Percentiles rank a stretch among this genome's conserved stretches.
Evolutionary conservation across 1,139 yeast genomes (phyloP).

Genomic region (Kluyveromyces sp.): DNA sequence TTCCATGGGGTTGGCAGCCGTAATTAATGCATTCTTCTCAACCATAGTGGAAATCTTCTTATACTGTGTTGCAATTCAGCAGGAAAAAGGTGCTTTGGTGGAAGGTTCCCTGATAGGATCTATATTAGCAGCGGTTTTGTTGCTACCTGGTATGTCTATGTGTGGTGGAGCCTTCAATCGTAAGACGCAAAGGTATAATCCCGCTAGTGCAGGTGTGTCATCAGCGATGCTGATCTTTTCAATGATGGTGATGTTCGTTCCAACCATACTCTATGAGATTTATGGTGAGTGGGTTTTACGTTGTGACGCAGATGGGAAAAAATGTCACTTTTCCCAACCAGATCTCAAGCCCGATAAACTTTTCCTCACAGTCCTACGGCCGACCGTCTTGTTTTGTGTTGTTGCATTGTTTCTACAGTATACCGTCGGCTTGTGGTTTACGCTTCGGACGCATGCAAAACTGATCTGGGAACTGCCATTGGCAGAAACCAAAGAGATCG

Average conservation of each 20-base stretch:
- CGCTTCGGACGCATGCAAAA: conserved; percentile 93
- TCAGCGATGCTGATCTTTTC: conserved; percentile 93
- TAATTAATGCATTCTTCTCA: conserved; percentile 93
- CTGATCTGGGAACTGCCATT: conserved; percentile 83
- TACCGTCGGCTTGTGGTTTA: conserved; percentile 85
- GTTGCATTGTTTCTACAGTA: conserved; percentile 75
- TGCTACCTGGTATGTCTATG: conserved; percentile 93
- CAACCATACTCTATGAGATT: conserved; percentile 82
- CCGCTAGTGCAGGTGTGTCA: conserved; percentile 93
- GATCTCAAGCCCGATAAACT: conserved; percentile 57
- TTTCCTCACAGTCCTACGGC: conserved; percentile 61
- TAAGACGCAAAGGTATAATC: conserved; percentile 92
- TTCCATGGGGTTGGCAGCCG: conserved; percentile 99
- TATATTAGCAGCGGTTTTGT: conserved; percentile 81
- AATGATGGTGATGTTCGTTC: conserved; percentile 86
- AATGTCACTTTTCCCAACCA: conserved; percentile 77
- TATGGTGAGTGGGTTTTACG: conserved; percentile 81
- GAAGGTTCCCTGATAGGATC: conserved; percentile 98
- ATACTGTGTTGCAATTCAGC: conserved; percentile 84
- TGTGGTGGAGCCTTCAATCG: conserved; percentile 90
- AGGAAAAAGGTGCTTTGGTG: conserved; percentile 79
- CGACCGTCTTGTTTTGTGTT: conserved; percentile 79
- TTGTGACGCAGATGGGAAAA: conserved; percentile 40
- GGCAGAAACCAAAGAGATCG: conserved; percentile 29
- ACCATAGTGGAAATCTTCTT: conserved; percentile 89